Evolutionary conservation across 257 asterid species (phyloP).

Genomic region (Salvia miltiorrhiza): DNA sequence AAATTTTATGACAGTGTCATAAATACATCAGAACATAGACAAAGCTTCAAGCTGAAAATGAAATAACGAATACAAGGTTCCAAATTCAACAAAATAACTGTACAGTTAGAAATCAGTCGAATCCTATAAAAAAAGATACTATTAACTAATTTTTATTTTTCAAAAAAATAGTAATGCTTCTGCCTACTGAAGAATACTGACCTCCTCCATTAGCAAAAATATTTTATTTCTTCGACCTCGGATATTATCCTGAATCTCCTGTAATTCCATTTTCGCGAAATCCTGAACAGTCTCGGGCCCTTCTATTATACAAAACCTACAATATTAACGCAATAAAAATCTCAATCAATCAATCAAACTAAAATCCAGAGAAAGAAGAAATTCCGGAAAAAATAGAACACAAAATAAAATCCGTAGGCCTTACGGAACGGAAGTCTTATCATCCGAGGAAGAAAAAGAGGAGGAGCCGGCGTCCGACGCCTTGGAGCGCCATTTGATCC

Average conservation of each 20-base stretch:
- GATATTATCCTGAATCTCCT: slow-evolving; percentile 87
- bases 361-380: neutral
- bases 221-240: slow-evolving; percentile 88
- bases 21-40: neutral
- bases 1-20: slow-evolving; percentile 12
- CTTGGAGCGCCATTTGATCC: slow-evolving; percentile 48
- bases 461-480: slow-evolving; percentile 61
- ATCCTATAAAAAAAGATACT: too few relatives aligned
- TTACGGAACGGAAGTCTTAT: slow-evolving; percentile 45
- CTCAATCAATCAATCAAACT: neutral
- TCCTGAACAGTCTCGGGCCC: slow-evolving; percentile 94
- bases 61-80: neutral
- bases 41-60: slow-evolving; percentile 1
- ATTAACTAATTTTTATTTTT: too few relatives aligned
- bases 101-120: neutral
- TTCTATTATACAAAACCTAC: slow-evolving; percentile 93
- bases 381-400: neutral
- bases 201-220: slow-evolving; percentile 98
- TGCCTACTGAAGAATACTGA: slow-evolving; percentile 18
- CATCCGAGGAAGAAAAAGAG: slow-evolving; percentile 45
- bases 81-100: neutral
- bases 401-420: neutral
- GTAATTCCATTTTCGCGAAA: slow-evolving; percentile 82
- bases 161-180: neutral
- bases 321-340: slow-evolving; percentile 2